Conservation (phyloP, 768 basidiomycete genomes). For the Tulasnella calospora region DNA sequence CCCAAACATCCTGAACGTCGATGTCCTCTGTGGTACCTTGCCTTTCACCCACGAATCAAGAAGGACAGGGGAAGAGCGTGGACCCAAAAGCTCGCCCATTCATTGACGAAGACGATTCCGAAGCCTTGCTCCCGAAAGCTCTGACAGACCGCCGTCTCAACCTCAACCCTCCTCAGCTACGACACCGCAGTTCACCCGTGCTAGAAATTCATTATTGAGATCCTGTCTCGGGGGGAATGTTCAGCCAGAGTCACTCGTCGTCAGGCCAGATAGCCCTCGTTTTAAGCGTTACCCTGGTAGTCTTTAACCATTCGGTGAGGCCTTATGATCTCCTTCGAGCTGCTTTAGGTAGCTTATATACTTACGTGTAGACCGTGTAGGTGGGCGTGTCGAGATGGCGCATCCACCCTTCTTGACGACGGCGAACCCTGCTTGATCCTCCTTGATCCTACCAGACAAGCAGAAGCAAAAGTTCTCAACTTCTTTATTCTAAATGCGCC, state of each 20-base stretch:
- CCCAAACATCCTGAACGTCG: neutral
- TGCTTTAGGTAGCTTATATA: neutral
- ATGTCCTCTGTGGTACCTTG: neutral
- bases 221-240: constrained; percentile 45
- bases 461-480: constrained; percentile 44
- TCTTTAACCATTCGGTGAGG: constrained; percentile 84
- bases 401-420: constrained; percentile 60
- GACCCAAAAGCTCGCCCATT: too few species aligned
- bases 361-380: constrained; percentile 38
- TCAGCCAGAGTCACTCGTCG: constrained; percentile 73
- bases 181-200: neutral
- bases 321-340: neutral
- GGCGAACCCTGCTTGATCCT: constrained; percentile 83
- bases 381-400: constrained; percentile 72
- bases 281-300: constrained; percentile 84
- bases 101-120: neutral
- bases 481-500: neutral
- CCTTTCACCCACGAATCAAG: neutral
- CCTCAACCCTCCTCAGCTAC: neutral
- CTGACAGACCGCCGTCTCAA: neutral
- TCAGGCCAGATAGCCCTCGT: constrained; percentile 58
- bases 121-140: neutral
- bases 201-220: constrained; percentile 25
- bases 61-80: neutral
- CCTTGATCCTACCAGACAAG: constrained; percentile 97